These are phyloP conservation scores for Alternaria sp. DNA, from an alignment of 2,329 filamentous ascomycete species.

Conservation along the genomic window DNA sequence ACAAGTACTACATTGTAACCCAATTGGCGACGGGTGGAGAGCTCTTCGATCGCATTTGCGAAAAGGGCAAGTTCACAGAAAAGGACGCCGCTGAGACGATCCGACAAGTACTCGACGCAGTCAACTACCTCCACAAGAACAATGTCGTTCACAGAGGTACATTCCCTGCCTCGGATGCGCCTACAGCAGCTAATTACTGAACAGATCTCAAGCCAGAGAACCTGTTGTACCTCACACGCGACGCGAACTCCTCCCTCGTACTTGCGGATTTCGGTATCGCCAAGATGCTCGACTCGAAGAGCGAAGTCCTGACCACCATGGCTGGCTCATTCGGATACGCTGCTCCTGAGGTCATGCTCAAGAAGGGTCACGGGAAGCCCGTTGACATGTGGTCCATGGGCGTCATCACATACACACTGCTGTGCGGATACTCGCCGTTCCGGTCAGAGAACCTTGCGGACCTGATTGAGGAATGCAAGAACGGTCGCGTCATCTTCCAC, in stretches of 20 bases:
- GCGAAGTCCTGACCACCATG: slow-evolving; percentile 96
- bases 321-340: slow-evolving; percentile 98
- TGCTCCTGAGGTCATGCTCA: slow-evolving; percentile 97
- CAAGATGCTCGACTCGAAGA: slow-evolving; percentile 91
- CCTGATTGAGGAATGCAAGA: slow-evolving; percentile 91
- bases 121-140: slow-evolving; percentile 91
- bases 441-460: slow-evolving; percentile 92
- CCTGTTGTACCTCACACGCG: slow-evolving; percentile 85
- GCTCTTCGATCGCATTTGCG: slow-evolving; percentile 96
- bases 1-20: slow-evolving; percentile 99
- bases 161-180: slow-evolving; percentile 11
- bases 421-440: slow-evolving; percentile 98
- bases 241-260: slow-evolving; percentile 81
- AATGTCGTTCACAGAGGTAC: slow-evolving; percentile 95
- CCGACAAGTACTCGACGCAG: slow-evolving; percentile 88
- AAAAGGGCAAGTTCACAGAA: slow-evolving; percentile 97
- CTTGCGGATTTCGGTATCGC: slow-evolving; percentile 98
- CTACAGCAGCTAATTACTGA: slow-evolving; percentile 24
- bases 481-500: slow-evolving; percentile 87
- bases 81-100: slow-evolving; percentile 97
- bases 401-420: slow-evolving; percentile 96
- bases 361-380: slow-evolving; percentile 95
- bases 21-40: slow-evolving; percentile 95
- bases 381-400: slow-evolving; percentile 99
- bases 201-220: slow-evolving; percentile 97